Conservation (phyloP, 2,329 filamentous ascomycete species). For the Fusarium keratoplasticum region DNA sequence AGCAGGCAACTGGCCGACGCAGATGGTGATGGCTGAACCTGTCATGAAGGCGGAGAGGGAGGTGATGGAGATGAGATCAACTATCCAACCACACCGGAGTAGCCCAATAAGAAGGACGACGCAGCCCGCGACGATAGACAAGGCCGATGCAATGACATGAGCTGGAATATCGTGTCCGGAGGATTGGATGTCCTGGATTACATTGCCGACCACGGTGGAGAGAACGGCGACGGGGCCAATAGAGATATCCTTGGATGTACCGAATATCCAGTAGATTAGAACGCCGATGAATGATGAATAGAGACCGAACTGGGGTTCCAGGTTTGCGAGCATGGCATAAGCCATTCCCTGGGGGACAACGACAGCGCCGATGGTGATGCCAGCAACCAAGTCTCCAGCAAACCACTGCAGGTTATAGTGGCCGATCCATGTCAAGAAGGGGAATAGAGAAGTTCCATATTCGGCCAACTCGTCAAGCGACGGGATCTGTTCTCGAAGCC, state of each 20-base stretch:
- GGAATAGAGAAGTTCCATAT: constrained; percentile 82
- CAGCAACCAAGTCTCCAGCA: constrained; percentile 88
- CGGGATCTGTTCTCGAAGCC: constrained; percentile 74
- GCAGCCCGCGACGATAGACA: constrained; percentile 81
- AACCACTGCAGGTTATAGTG: constrained; percentile 94
- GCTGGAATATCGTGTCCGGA: constrained; percentile 67
- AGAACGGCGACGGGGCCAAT: constrained; percentile 97
- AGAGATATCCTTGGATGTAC: constrained; percentile 98
- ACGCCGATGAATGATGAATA: constrained; percentile 94
- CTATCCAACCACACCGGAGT: constrained; percentile 85
- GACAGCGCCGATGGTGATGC: constrained; percentile 67
- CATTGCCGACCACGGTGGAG: constrained; percentile 88
- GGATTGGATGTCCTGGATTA: constrained; percentile 73
- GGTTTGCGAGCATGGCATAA: constrained; percentile 84
- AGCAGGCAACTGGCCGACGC: constrained; percentile 82
- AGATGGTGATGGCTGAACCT: constrained; percentile 91
- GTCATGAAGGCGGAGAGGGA: constrained; percentile 98
- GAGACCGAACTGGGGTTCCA: constrained; percentile 86
- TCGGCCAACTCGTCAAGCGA: constrained; percentile 60
- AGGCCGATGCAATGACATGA: constrained; percentile 79
- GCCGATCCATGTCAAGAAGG: constrained; percentile 88
- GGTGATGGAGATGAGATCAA: constrained; percentile 91
- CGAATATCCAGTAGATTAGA: constrained; percentile 96
- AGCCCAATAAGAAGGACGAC: constrained; percentile 85
- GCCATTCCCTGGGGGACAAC: constrained; percentile 98